These are phyloP conservation scores for Trichoderma asperellum DNA, from an alignment of 2,329 filamentous ascomycete genomes.

Conservation along the genomic window DNA sequence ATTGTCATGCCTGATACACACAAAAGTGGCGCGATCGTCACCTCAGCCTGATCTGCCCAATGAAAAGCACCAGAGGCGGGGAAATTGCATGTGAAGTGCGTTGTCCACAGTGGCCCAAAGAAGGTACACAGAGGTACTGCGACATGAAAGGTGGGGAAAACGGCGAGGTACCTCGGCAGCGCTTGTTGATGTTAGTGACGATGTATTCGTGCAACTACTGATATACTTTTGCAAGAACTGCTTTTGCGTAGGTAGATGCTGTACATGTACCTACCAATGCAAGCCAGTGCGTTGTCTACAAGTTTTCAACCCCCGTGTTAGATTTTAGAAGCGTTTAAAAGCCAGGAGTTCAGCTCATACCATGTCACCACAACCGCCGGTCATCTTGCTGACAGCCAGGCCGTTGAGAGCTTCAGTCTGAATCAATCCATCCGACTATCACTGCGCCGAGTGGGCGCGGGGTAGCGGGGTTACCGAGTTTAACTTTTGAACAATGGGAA, in stretches of 20 bases:
- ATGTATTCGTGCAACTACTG: too few relatives aligned
- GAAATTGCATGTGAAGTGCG: slow-evolving; percentile 15
- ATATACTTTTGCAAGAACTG: neutral
- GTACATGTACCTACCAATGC: too few relatives aligned
- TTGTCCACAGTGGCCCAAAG: neutral
- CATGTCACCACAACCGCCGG: neutral
- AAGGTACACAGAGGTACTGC: neutral
- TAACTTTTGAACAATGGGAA: neutral
- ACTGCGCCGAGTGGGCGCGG: neutral
- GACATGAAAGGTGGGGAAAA: neutral
- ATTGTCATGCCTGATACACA: neutral
- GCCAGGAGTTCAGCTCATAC: neutral
- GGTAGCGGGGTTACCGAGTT: neutral
- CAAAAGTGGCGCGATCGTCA: slow-evolving; percentile 21
- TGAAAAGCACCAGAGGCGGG: neutral
- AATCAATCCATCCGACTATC: neutral
- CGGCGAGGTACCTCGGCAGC: slow-evolving; percentile 2
- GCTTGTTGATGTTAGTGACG: neutral
- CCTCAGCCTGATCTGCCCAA: neutral
- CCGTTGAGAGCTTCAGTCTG: neutral
- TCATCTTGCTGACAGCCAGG: neutral
- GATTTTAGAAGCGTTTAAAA: too few relatives aligned
- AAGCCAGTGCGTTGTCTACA: too few relatives aligned
- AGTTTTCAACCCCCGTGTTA: too few relatives aligned
- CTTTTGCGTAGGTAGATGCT: too few relatives aligned